Percentiles rank a stretch among this genome's conserved stretches.
Evolutionary conservation across 257 asterid genomes (phyloP).

Genomic region (Solanum clarkiae): DNA sequence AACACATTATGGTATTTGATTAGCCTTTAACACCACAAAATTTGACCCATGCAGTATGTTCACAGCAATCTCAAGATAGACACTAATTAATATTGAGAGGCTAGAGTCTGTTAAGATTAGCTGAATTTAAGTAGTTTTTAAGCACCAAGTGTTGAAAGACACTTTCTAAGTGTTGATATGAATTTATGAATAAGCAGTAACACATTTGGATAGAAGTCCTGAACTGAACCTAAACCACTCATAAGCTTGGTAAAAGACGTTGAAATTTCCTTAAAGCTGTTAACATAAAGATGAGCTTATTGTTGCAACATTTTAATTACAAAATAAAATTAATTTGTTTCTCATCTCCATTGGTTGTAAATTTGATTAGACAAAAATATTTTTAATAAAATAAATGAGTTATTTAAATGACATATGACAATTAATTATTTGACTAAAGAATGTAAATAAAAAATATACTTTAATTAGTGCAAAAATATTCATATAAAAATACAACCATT

Average conservation of each 20-base stretch:
- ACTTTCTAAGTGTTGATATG: background rate
- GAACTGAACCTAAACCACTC: background rate
- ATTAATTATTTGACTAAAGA: background rate
- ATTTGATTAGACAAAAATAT: background rate
- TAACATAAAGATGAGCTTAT: background rate
- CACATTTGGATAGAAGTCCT: background rate
- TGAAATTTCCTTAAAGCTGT: background rate
- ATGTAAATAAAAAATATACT: background rate
- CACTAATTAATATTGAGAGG: background rate
- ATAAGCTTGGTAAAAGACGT: background rate
- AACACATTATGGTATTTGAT: background rate
- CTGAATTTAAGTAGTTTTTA: background rate
- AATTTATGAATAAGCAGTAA: background rate
- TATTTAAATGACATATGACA: background rate
- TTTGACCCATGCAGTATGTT: background rate
- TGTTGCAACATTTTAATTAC: background rate
- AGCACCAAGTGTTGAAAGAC: background rate
- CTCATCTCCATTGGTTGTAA: background rate
- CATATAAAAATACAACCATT: background rate
- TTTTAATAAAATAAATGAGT: background rate
- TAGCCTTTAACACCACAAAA: background rate
- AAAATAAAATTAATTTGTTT: background rate
- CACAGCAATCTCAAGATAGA: background rate
- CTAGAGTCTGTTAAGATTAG: background rate
- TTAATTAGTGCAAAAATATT: background rate